Conservation (phyloP, 768 basidiomycete species). For the Punctularia strigosozonata region DNA sequence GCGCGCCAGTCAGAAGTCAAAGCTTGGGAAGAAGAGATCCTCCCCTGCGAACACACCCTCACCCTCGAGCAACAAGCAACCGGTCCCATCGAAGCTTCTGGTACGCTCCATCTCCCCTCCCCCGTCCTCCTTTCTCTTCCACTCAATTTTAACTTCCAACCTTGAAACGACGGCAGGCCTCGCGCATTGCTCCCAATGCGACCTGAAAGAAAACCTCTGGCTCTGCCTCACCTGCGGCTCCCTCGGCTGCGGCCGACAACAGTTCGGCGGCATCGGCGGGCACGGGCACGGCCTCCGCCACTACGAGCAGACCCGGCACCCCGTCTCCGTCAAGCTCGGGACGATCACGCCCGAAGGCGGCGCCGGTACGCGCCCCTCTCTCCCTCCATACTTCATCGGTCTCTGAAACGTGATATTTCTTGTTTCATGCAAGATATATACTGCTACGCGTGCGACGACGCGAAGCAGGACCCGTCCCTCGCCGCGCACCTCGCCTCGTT, state of each 20-base stretch:
- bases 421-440: constrained; percentile 57
- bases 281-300: constrained; percentile 87
- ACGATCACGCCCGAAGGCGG: constrained; percentile 93
- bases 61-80: constrained; percentile 37
- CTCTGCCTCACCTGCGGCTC: constrained; percentile 86
- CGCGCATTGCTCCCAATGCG: constrained; percentile 73
- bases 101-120: constrained; percentile 18
- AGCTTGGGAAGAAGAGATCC: constrained; percentile 95
- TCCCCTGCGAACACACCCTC: constrained; percentile 72
- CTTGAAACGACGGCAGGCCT: constrained; percentile 37
- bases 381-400: neutral
- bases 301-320: constrained; percentile 59
- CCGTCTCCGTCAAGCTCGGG: constrained; percentile 84
- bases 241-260: constrained; percentile 81
- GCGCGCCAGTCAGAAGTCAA: constrained; percentile 91
- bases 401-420: neutral
- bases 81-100: constrained; percentile 39
- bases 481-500: constrained; percentile 65
- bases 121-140: neutral
- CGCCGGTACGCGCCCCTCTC: constrained; percentile 46
- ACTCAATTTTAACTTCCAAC: constrained; percentile 1
- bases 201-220: constrained; percentile 89
- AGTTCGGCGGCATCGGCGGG: constrained; percentile 71
- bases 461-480: constrained; percentile 67
- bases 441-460: constrained; percentile 86